phyloP scores from a whole-genome alignment of 2,329 filamentous ascomycete species.

The Ceratocystis diversiconidia region DNA sequence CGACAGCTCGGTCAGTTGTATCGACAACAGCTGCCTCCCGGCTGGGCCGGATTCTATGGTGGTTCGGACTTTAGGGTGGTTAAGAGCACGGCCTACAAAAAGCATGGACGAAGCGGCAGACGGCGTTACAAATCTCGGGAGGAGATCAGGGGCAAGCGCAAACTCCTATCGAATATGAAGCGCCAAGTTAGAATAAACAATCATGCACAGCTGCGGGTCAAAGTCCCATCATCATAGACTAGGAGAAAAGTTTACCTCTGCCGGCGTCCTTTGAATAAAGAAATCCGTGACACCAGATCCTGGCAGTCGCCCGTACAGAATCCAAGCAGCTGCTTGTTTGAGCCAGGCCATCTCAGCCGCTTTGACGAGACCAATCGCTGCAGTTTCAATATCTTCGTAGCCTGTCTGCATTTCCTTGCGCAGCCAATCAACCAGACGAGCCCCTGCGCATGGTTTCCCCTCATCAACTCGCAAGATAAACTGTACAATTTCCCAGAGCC shows the following conservation, averaged over 20 bases:
- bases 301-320: conserved; percentile 75
- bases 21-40: conserved; percentile 47
- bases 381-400: conserved; percentile 70
- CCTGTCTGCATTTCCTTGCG: conserved; percentile 70
- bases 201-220: neutral
- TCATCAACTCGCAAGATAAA: conserved; percentile 17
- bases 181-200: neutral
- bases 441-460: conserved; percentile 42
- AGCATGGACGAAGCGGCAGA: conserved; percentile 69
- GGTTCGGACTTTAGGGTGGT: conserved; percentile 56
- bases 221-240: neutral
- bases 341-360: conserved; percentile 84
- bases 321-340: conserved; percentile 78
- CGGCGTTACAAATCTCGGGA: conserved; percentile 67
- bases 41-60: conserved; percentile 31
- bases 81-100: conserved; percentile 79
- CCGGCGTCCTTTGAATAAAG: conserved; percentile 48
- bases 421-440: conserved; percentile 62
- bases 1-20: conserved; percentile 56
- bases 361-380: conserved; percentile 56
- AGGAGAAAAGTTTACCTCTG: conserved; percentile 17
- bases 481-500: conserved; percentile 58
- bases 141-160: conserved; percentile 40
- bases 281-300: conserved; percentile 57
- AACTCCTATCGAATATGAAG: conserved; percentile 31